Conservation (phyloP, 2,329 filamentous ascomycete species). For the Cephalotrichum gorgonifer region DNA sequence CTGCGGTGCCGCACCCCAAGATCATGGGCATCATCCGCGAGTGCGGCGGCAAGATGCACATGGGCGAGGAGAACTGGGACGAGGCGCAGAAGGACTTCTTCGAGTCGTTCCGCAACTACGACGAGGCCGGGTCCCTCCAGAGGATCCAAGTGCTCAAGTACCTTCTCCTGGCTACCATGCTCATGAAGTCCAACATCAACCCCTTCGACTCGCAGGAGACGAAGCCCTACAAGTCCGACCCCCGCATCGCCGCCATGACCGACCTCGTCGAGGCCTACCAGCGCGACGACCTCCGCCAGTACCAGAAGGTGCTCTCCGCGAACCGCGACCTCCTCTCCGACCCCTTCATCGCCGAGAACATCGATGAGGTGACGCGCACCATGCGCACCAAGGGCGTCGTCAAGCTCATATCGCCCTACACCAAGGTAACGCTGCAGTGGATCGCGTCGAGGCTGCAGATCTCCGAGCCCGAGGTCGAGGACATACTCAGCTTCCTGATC, state of each 20-base stretch:
- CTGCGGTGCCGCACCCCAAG: constrained; percentile 95
- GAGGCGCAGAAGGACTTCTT: constrained; percentile 96
- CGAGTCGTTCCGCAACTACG: constrained; percentile 97
- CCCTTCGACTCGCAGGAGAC: constrained; percentile 98
- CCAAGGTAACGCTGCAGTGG: constrained; percentile 78
- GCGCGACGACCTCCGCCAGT: constrained; percentile 83
- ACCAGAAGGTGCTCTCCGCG: constrained; percentile 76
- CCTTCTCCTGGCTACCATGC: constrained; percentile 89
- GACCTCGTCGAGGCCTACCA: constrained; percentile 95
- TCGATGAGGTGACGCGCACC: constrained; percentile 95
- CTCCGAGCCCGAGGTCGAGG: constrained; percentile 74
- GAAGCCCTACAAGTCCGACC: constrained; percentile 94
- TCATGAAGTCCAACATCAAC: constrained; percentile 98
- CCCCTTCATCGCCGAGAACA: constrained; percentile 96
- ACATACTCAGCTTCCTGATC: constrained; percentile 92
- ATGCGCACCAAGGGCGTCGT: constrained; percentile 95
- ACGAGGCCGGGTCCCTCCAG: constrained; percentile 92
- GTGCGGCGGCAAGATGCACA: constrained; percentile 99
- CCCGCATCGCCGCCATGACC: constrained; percentile 93
- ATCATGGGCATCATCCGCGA: constrained; percentile 99
- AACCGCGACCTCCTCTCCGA: constrained; percentile 86
- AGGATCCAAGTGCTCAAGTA: constrained; percentile 97
- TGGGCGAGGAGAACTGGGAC: constrained; percentile 99
- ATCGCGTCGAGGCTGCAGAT: constrained; percentile 85
- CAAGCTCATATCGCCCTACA: constrained; percentile 91